Percentiles rank a stretch among this genome's conserved stretches.
phyloP scores from a whole-genome alignment of 176 grass and related monocot species.

The Poa annua region DNA sequence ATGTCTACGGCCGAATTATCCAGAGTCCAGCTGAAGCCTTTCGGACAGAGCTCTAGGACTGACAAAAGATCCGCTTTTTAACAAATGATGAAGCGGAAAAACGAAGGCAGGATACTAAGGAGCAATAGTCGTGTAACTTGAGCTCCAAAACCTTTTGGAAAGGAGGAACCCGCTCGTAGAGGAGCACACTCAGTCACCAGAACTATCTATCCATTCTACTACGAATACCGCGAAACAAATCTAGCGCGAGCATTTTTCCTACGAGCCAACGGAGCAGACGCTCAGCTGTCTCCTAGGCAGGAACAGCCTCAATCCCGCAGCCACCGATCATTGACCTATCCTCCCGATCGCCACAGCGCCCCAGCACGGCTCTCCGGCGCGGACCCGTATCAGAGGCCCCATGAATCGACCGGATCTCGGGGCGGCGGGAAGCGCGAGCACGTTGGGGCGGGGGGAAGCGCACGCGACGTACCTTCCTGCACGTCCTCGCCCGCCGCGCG shows the following conservation, averaged over 20 bases:
- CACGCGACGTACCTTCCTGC: constrained; percentile 71
- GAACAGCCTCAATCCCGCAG: constrained; percentile 31
- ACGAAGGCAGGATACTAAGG: not conserved
- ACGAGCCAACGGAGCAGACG: constrained; percentile 25
- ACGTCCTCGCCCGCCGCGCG: constrained; percentile 84
- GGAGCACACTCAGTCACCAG: constrained; percentile 18
- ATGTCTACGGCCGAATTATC: constrained; percentile 13
- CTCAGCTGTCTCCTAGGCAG: not conserved
- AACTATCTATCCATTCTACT: not conserved
- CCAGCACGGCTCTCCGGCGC: not conserved
- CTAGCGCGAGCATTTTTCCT: constrained; percentile 38
- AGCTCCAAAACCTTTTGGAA: not conserved
- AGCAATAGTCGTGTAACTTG: not conserved
- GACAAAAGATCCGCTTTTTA: not conserved
- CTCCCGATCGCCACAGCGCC: constrained; percentile 18
- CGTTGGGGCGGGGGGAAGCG: not conserved
- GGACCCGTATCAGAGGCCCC: not conserved
- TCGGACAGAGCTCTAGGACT: not conserved
- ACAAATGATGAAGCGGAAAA: not conserved
- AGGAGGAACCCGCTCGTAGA: not conserved
- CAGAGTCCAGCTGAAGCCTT: constrained; percentile 11
- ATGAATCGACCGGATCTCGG: constrained; percentile 62
- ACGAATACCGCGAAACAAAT: not conserved
- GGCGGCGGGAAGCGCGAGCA: not conserved
- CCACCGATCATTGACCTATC: not conserved